Evolutionary conservation across 176 grass and related monocot species (phyloP), one percentile per base, ranked within the genome.

Genomic region (Hsuehochloa calcarea): DNA sequence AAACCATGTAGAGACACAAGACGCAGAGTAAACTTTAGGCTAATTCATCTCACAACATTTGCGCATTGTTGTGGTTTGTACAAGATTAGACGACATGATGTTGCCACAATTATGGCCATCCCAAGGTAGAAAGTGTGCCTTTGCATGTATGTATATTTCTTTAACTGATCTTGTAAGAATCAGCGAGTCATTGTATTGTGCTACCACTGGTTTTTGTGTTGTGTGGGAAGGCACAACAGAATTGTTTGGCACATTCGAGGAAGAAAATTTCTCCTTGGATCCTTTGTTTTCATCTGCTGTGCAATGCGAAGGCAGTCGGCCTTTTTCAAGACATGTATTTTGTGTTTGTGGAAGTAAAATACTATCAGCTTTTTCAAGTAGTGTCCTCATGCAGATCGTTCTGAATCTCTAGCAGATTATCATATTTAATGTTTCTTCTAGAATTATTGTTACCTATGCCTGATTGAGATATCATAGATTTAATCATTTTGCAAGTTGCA

Each of bases 101-200:
- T 68, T 66, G 69, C 85, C 85, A 75, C 68, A 80, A 87, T 87
- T 84, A 74, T 84, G 89, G 81, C 85, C 89, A 91, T 87, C 85
- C 85, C 63, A 79, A 74, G 37, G 41, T 75, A 87, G 80, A 51
- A 76, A 75, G 10, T 38, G 5, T 40, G 51, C 25, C 20, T 80
- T 84, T 87, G 69, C 80, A 84, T 68, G 35, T 51, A 50, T 63
- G 9, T 41, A 79, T 72, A 68, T 74, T 55, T 83, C 9, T 70
- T 67, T 69, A 59, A 70, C 34, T 70, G 70, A 87, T 76, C 62
- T 70, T 87, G 23, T 68, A 83, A 79, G 74, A 80, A 87, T 68
- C 84, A 59, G 8, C 29, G 9, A 54, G 34, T 75, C 51, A 79
- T 49, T 84, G 71, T 70, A 56, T 70, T 56, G 19, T 84, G 61